Percentiles rank a stretch among this genome's conserved stretches.
These are phyloP conservation scores for Hemisphaericaspora subhashii DNA, from an alignment of 1,139 yeast genomes.

Conservation along the genomic window DNA sequence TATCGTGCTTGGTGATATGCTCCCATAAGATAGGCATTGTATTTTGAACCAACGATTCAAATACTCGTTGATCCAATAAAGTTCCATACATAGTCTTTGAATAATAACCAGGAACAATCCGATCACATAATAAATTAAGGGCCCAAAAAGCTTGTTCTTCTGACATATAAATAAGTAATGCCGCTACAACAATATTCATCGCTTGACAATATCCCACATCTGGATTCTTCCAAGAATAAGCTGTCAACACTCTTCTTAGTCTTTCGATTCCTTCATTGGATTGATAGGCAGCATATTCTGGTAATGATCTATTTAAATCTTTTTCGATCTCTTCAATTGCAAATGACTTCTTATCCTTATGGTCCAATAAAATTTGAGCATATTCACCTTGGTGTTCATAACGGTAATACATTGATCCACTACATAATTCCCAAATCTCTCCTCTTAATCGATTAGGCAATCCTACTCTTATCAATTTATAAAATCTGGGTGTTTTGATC, in stretches of 20 bases:
- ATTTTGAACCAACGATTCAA: slow-evolving; percentile 84
- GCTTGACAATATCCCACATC: slow-evolving; percentile 99
- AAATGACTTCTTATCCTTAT: slow-evolving; percentile 63
- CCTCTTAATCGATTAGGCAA: slow-evolving; percentile 91
- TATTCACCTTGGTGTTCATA: slow-evolving; percentile 65
- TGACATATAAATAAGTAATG: slow-evolving; percentile 85
- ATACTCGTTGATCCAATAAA: slow-evolving; percentile 86
- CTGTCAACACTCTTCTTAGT: slow-evolving; percentile 82
- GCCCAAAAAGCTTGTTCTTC: slow-evolving; percentile 99
- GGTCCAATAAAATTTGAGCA: slow-evolving; percentile 53
- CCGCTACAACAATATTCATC: slow-evolving; percentile 97
- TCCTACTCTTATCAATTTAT: slow-evolving; percentile 83
- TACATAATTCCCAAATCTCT: slow-evolving; percentile 91
- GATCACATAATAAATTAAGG: slow-evolving; percentile 76
- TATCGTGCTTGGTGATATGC: slow-evolving; percentile 75
- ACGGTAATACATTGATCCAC: slow-evolving; percentile 82
- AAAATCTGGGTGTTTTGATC: slow-evolving; percentile 73
- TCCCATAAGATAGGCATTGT: slow-evolving; percentile 89
- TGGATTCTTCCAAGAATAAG: slow-evolving; percentile 96
- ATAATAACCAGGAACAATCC: slow-evolving; percentile 90
- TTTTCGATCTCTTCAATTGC: slow-evolving; percentile 97
- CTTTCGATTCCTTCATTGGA: slow-evolving; percentile 79
- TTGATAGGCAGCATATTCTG: slow-evolving; percentile 95
- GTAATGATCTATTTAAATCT: slow-evolving; percentile 89
- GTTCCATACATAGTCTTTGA: slow-evolving; percentile 99